Percentiles rank a stretch among this genome's conserved stretches.
These are phyloP conservation scores for Anacardium occidentale DNA, from an alignment of 345 rosid genomes.

Conservation along the genomic window DNA sequence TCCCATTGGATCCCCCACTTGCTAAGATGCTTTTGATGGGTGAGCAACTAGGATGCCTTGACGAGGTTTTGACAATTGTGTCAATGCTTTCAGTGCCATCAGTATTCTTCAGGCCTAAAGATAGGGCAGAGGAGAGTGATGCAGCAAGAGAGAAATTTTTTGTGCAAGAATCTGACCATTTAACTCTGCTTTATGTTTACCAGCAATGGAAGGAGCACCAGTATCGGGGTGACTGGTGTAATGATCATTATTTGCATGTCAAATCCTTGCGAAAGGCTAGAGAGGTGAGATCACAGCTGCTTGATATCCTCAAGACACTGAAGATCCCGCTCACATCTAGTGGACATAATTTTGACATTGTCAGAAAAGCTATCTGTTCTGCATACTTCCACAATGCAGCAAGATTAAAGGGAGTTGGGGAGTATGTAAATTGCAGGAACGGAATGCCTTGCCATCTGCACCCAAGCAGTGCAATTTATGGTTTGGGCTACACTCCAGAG, in stretches of 20 bases:
- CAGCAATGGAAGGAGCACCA: conserved; percentile 94
- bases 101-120: conserved; percentile 94
- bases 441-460: conserved; percentile 97
- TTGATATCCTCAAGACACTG: conserved; percentile 79
- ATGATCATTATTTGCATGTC: conserved; percentile 78
- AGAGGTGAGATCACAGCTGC: conserved; percentile 93
- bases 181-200: conserved; percentile 80
- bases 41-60: conserved; percentile 66
- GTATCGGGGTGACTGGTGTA: conserved; percentile 96
- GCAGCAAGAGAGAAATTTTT: conserved; percentile 87
- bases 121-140: conserved; percentile 94
- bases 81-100: conserved; percentile 99
- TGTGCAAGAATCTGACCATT: conserved; percentile 93
- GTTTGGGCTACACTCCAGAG: conserved; percentile 82
- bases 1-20: conserved; percentile 94
- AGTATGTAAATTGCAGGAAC: conserved; percentile 77
- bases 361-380: conserved; percentile 86
- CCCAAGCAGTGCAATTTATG: conserved; percentile 91
- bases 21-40: conserved; percentile 99
- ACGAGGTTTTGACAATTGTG: conserved; percentile 95
- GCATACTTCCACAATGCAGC: conserved; percentile 97
- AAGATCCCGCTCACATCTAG: conserved; percentile 80
- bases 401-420: conserved; percentile 87
- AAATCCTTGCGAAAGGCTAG: conserved; percentile 85
- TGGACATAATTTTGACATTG: conserved; percentile 68